These are phyloP conservation scores for Acer yangbiense DNA, from an alignment of 345 rosid species.

Conservation along the genomic window DNA sequence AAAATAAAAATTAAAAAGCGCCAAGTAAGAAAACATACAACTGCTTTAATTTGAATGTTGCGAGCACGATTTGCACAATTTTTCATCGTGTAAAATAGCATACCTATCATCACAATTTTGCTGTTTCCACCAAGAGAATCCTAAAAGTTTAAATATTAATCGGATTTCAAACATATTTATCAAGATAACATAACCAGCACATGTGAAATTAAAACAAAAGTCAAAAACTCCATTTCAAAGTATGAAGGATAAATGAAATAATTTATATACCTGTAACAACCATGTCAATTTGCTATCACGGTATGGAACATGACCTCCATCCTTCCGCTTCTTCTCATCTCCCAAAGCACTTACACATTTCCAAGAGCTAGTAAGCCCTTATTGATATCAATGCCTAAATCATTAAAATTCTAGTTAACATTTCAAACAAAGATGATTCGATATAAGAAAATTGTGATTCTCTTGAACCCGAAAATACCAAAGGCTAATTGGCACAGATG, in stretches of 20 bases:
- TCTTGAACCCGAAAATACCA: no score
- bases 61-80: constrained; percentile 88
- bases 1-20: not conserved
- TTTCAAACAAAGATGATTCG: not conserved
- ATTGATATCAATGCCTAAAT: constrained; percentile 84
- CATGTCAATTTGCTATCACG: constrained; percentile 99
- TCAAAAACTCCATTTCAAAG: not conserved
- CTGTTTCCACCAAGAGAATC: constrained; percentile 98
- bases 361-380: constrained; percentile 96
- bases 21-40: constrained; percentile 49
- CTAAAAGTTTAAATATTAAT: constrained; percentile 39
- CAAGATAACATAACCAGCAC: no score
- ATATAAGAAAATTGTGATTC: not conserved
- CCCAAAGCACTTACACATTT: constrained; percentile 93
- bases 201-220: constrained; percentile 4
- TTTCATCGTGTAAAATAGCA: constrained; percentile 13
- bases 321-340: constrained; percentile 89
- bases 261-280: constrained; percentile 66
- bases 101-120: constrained; percentile 99
- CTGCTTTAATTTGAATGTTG: constrained; percentile 93
- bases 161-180: not conserved
- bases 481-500: no score
- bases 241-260: not conserved
- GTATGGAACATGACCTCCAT: constrained; percentile 95
- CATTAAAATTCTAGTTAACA: not conserved